A percentile compares a stretch with the other conserved stretches of the same genome.
Evolutionary conservation across 2,329 filamentous ascomycete species (phyloP).

Genomic region (Fusarium nisikadoi): DNA sequence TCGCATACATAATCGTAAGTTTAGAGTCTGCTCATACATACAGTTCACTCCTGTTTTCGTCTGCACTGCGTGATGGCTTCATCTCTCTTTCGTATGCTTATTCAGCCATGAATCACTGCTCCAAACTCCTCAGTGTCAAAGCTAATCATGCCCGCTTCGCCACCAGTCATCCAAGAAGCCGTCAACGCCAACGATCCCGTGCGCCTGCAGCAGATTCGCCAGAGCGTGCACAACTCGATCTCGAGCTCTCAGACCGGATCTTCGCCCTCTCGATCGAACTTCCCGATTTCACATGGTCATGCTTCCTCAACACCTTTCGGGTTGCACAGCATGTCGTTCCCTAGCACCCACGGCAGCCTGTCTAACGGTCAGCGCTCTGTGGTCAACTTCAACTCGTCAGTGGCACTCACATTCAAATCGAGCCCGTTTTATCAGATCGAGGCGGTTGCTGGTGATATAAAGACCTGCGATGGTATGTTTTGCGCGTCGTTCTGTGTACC

Average conservation of each 20-base stretch:
- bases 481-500: background rate
- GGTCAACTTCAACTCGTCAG: conserved; percentile 19
- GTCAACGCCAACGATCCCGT: conserved; percentile 51
- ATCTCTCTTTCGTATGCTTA: background rate
- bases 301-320: conserved; percentile 21
- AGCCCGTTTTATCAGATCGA: conserved; percentile 88
- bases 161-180: conserved; percentile 56
- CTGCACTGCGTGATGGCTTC: background rate
- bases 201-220: conserved; percentile 57
- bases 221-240: conserved; percentile 54
- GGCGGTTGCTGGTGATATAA: conserved; percentile 70
- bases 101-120: background rate
- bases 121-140: background rate
- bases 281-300: conserved; percentile 24
- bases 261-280: conserved; percentile 32
- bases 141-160: conserved; percentile 22
- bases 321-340: conserved; percentile 34
- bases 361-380: conserved; percentile 37
- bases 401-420: conserved; percentile 62
- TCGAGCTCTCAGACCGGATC: conserved; percentile 41
- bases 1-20: conserved; percentile 82
- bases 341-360: conserved; percentile 27
- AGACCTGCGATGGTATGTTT: conserved; percentile 77
- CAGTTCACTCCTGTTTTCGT: background rate
- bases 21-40: background rate